Percentiles rank a stretch among this genome's conserved stretches.
phyloP scores from a whole-genome alignment of 805 yeast genomes.

The Starmerella potacharoeniae region DNA sequence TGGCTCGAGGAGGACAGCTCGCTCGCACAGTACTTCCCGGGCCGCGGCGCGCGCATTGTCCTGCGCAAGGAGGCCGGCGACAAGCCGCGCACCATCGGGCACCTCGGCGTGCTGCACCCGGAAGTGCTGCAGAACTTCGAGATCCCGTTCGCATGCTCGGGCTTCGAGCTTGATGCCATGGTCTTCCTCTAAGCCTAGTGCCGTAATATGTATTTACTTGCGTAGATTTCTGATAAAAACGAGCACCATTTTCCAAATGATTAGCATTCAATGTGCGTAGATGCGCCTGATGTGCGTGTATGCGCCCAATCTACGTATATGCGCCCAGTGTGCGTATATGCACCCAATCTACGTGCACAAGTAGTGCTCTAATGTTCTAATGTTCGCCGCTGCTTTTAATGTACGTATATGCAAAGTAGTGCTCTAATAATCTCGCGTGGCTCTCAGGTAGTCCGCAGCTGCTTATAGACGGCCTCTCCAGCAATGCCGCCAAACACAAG shows the following conservation, averaged over 20 bases:
- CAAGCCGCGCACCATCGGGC: slow-evolving; percentile 38
- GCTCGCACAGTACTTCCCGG: slow-evolving; percentile 74
- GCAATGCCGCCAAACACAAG: slow-evolving; percentile 80
- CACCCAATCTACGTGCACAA: too few species aligned
- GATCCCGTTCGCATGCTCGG: slow-evolving; percentile 84
- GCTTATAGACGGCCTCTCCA: slow-evolving; percentile 55
- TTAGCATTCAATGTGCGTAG: too few species aligned
- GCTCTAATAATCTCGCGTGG: too few species aligned
- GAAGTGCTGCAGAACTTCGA: slow-evolving; percentile 79
- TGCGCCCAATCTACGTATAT: too few species aligned
- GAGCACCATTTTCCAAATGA: too few species aligned
- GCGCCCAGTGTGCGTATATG: too few species aligned
- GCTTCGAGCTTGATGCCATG: slow-evolving; percentile 83
- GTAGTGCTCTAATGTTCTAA: too few species aligned
- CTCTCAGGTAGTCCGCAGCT: neutral
- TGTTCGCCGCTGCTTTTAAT: too few species aligned
- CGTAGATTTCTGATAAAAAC: too few species aligned
- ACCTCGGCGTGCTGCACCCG: slow-evolving; percentile 91
- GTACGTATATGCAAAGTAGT: too few species aligned
- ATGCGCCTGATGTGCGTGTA: too few species aligned
- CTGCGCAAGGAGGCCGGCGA: slow-evolving; percentile 37
- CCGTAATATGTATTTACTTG: neutral
- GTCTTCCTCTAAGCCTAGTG: slow-evolving; percentile 36
- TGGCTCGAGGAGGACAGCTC: slow-evolving; percentile 30
- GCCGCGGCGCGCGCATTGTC: slow-evolving; percentile 85